These are phyloP conservation scores for Rubia yunnanensis DNA, from an alignment of 257 asterid genomes.

Conservation along the genomic window DNA sequence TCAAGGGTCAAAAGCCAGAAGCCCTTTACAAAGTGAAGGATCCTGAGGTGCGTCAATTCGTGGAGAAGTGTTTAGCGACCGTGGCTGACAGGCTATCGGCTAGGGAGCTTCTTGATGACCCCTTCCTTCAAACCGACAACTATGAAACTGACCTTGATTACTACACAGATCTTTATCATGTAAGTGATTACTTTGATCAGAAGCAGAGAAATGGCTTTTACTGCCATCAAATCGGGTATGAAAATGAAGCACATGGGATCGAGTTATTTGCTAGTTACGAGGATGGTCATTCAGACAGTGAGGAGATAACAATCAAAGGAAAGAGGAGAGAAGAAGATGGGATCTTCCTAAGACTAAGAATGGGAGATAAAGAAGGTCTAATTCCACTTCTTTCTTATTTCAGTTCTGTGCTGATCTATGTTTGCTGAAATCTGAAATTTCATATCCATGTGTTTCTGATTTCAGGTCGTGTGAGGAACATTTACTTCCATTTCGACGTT, in stretches of 20 bases:
- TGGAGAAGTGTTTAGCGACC: constrained; percentile 79
- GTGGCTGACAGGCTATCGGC: constrained; percentile 72
- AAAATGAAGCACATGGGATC: constrained; percentile 36
- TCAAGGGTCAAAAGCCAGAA: constrained; percentile 80
- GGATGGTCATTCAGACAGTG: constrained; percentile 39
- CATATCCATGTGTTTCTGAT: constrained; percentile 5
- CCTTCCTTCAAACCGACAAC: constrained; percentile 66
- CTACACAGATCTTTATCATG: constrained; percentile 34
- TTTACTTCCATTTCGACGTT: constrained; percentile 72
- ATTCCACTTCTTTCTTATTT: constrained; percentile 6
- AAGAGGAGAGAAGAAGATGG: constrained; percentile 49
- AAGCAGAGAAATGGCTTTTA: constrained; percentile 39
- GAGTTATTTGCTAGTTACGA: constrained; percentile 48
- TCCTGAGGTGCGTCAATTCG: constrained; percentile 71
- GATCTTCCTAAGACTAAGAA: constrained; percentile 66
- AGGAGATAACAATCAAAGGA: constrained; percentile 64
- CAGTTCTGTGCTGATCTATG: neutral
- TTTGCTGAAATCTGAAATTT: neutral
- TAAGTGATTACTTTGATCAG: constrained; percentile 32
- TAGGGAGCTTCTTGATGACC: constrained; percentile 79
- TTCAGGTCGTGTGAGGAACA: constrained; percentile 72
- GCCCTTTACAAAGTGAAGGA: constrained; percentile 68
- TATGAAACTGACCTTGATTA: constrained; percentile 32
- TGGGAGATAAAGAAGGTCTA: constrained; percentile 79
- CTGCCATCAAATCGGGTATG: constrained; percentile 35